Conservation (phyloP, 352 stramenopile genomes). For the Pythium sukuiense region DNA sequence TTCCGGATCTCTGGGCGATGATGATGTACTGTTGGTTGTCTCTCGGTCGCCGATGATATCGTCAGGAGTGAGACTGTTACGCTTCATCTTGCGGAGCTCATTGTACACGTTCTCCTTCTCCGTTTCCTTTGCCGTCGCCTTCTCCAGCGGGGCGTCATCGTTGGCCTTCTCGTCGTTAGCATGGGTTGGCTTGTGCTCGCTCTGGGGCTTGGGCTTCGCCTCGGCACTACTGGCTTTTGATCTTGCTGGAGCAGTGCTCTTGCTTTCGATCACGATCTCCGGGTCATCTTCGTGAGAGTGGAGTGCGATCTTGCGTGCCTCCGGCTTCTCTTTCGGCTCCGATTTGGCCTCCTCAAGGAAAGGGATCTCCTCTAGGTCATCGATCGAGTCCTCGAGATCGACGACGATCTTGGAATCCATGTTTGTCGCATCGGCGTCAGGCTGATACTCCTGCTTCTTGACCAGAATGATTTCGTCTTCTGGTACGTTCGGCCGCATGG, state of each 20-base stretch:
- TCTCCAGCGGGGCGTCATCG: constrained; percentile 27
- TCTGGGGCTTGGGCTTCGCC: constrained; percentile 17
- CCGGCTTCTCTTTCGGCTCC: constrained; percentile 35
- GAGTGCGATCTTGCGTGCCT: neutral
- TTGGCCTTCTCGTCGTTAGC: constrained; percentile 28
- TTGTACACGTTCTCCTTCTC: constrained; percentile 53
- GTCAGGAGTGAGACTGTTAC: constrained; percentile 32
- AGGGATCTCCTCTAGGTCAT: constrained; percentile 80
- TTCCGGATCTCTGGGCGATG: constrained; percentile 29
- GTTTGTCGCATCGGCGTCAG: constrained; percentile 18
- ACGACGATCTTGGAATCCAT: constrained; percentile 30
- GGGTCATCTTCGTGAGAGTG: constrained; percentile 45
- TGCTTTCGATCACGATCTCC: constrained; percentile 61
- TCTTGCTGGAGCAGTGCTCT: constrained; percentile 20
- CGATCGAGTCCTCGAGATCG: constrained; percentile 58
- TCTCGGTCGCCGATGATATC: constrained; percentile 16
- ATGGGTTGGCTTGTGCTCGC: constrained; percentile 25
- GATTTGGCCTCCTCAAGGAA: constrained; percentile 64
- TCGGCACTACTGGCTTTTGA: constrained; percentile 16
- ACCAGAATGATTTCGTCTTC: constrained; percentile 75
- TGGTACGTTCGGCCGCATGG: constrained; percentile 45
- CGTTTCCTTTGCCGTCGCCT: constrained; percentile 18
- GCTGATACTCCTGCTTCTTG: constrained; percentile 57
- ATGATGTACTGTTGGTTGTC: constrained; percentile 4
- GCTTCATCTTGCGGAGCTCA: constrained; percentile 58